phyloP scores from a whole-genome alignment of 305 asterid genomes.

The Coffea humblotiana region DNA sequence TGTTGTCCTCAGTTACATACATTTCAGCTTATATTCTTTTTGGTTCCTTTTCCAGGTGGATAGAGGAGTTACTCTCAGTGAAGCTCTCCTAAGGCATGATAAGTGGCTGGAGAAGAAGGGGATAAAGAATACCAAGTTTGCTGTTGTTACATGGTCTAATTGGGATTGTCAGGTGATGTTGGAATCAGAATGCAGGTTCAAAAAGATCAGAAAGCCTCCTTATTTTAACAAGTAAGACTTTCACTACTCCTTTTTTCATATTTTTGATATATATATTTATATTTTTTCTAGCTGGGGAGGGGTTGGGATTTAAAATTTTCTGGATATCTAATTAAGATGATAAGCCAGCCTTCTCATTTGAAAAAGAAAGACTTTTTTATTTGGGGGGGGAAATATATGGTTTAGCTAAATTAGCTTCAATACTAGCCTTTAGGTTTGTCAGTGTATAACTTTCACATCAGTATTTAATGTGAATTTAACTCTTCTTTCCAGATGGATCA shows the following conservation, averaged over 20 bases:
- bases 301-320: too few relatives aligned
- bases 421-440: not conserved
- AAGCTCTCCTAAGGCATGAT: conserved; percentile 82
- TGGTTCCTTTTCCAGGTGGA: conserved; percentile 54
- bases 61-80: conserved; percentile 72
- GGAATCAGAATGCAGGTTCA: conserved; percentile 51
- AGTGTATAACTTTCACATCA: not conserved
- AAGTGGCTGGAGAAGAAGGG: conserved; percentile 86
- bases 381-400: not conserved
- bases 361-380: not conserved
- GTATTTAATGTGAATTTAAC: conserved; percentile 13
- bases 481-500: conserved; percentile 67
- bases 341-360: too few relatives aligned
- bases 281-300: too few relatives aligned
- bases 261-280: too few relatives aligned
- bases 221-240: conserved; percentile 40
- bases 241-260: not conserved
- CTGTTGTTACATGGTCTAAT: conserved; percentile 89
- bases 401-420: conserved; percentile 1
- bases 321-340: too few relatives aligned
- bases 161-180: conserved; percentile 93
- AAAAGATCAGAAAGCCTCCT: conserved; percentile 46
- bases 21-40: conserved; percentile 1
- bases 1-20: not conserved
- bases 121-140: conserved; percentile 72